These are phyloP conservation scores for Colletotrichum paranaense DNA, from an alignment of 2,329 filamentous ascomycete species.

Conservation along the genomic window DNA sequence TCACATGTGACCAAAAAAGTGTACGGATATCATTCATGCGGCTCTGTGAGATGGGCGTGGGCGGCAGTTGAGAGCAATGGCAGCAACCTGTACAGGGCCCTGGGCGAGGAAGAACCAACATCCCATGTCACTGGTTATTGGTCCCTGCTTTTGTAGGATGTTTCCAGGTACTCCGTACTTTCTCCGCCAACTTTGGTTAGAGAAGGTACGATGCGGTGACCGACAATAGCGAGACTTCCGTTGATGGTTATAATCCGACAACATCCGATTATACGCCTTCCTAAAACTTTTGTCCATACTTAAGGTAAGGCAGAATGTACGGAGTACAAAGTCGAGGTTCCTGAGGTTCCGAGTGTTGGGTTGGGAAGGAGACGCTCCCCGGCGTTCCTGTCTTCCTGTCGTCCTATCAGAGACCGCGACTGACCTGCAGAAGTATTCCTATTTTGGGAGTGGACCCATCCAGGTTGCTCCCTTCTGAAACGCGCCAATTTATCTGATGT, in stretches of 20 bases:
- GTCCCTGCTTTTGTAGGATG: neutral
- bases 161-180: neutral
- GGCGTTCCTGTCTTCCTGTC: neutral
- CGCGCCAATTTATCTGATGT: slow-evolving; percentile 35
- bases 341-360: too few relatives aligned
- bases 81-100: neutral
- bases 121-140: neutral
- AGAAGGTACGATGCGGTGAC: neutral
- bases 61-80: neutral
- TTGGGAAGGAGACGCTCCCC: neutral
- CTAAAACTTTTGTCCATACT: neutral
- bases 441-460: slow-evolving; percentile 22
- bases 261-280: neutral
- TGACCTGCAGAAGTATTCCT: neutral
- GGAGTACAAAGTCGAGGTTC: neutral
- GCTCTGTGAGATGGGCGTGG: neutral
- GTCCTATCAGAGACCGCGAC: neutral
- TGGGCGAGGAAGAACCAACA: neutral
- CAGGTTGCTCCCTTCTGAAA: slow-evolving; percentile 32
- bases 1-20: neutral
- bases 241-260: neutral
- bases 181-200: neutral
- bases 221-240: neutral
- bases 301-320: neutral
- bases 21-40: neutral